phyloP scores from a whole-genome alignment of 306 rosid genomes.

The Begonia masoniana region DNA sequence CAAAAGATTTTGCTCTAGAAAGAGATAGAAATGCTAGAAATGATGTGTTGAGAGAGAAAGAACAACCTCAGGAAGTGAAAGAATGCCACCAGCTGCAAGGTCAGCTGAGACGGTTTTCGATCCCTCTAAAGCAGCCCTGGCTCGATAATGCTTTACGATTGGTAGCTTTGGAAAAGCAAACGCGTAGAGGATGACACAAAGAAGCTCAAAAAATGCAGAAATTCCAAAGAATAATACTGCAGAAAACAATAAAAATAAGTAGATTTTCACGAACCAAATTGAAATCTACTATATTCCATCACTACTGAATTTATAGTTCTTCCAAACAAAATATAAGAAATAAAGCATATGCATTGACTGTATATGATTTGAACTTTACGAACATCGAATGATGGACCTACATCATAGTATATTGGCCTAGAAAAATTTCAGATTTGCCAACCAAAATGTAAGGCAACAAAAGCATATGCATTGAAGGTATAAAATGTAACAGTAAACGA shows the following conservation, averaged over 20 bases:
- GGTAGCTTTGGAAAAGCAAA: slow-evolving; percentile 58
- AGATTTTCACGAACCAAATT: not conserved
- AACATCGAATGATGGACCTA: too few relatives aligned
- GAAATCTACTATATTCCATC: not conserved
- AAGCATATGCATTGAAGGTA: too few relatives aligned
- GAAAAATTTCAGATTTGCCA: too few relatives aligned
- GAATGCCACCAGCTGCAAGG: slow-evolving; percentile 76
- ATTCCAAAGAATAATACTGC: slow-evolving; percentile 76
- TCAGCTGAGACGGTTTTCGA: slow-evolving; percentile 77
- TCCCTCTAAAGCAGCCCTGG: slow-evolving; percentile 81
- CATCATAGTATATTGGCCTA: too few relatives aligned
- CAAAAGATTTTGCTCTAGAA: not conserved
- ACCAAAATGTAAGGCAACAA: too few relatives aligned
- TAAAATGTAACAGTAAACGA: too few relatives aligned
- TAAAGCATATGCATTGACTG: too few relatives aligned
- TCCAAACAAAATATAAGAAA: too few relatives aligned
- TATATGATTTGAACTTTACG: too few relatives aligned
- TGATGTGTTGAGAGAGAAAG: not conserved
- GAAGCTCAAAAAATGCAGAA: slow-evolving; percentile 53
- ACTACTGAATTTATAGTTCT: not conserved
- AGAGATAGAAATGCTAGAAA: not conserved
- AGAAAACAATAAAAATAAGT: slow-evolving; percentile 7
- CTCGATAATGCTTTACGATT: slow-evolving; percentile 67
- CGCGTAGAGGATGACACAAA: slow-evolving; percentile 60
- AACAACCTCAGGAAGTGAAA: slow-evolving; percentile 21